Evolutionary conservation across 2,329 filamentous ascomycete genomes (phyloP), one percentile per base, ranked within the genome.

Genomic region (Chaetomium sp.): DNA sequence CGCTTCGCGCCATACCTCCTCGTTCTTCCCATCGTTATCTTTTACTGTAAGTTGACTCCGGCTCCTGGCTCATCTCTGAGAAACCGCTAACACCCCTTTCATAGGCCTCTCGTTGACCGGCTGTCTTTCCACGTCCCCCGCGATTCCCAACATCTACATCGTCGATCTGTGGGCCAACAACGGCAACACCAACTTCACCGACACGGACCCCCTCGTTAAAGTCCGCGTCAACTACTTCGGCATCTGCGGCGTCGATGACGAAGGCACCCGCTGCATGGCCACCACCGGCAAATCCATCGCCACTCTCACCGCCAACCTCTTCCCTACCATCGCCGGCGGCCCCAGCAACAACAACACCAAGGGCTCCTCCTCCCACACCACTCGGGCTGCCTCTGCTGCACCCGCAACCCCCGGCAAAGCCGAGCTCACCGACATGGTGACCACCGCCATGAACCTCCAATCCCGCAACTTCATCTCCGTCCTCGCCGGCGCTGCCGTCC

Each of bases 141-240:
- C 47, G 1, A 59, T 67, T 38, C 64, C 64, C 14, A 54, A 60
- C 37, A 61, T 67, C 43, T 67, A 64, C 60, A 35, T 66, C 52
- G 62, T 66, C 50, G 59, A 59, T 4, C 56, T 66, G 19, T 49
- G 51, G 2, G 45, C 62, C 42, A 54, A 60, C 51, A 55, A 12
- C 37, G 12, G 12, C 41, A 54, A 59, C 50, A 54, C 37, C 4
- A 38, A 41, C 46, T 61, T 60, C 52, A 62, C 61, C 52, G 52
- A 47, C 32, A 59, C 57, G 10, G 35, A 38, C 27, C 12, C 34
- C 10, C 48, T 59, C 33, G 33, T 61, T 8, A 50, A 61, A 27
- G 56, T 66, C 48, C 64, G 65, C 43, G 52, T 67, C 19, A 63
- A 63, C 47, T 67, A 64, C 58, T 65, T 60, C 27, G 65, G 64